Percentiles rank a stretch among this genome's conserved stretches.
Conservation (phyloP, 306 rosid species). For the Fragaria ananassa region DNA sequence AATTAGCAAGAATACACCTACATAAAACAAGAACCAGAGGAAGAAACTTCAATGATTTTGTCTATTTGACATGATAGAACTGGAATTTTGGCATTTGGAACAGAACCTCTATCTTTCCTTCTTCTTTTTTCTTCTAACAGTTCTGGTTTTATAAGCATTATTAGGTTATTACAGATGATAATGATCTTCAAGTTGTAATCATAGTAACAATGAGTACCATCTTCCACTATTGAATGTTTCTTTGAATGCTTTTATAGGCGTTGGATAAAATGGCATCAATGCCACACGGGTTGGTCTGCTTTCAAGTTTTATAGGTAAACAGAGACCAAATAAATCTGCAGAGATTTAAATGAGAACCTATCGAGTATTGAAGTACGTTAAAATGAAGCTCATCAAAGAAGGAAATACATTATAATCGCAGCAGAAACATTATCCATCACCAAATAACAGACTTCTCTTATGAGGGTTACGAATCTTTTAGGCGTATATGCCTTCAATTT, state of each 20-base stretch:
- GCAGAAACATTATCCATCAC: neutral
- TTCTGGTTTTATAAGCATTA: neutral
- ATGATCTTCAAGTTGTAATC: neutral
- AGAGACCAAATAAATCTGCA: neutral
- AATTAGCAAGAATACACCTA: neutral
- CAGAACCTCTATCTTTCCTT: neutral
- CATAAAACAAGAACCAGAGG: neutral
- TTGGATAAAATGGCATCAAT: conserved; percentile 1
- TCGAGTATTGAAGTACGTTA: neutral
- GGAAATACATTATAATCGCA: neutral
- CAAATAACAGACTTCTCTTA: neutral
- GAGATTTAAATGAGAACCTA: neutral
- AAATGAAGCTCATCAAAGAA: neutral
- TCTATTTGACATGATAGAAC: neutral
- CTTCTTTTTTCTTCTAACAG: neutral
- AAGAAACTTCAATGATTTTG: neutral
- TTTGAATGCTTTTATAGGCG: neutral
- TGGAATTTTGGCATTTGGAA: neutral
- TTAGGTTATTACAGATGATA: neutral
- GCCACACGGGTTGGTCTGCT: neutral
- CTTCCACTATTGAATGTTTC: neutral
- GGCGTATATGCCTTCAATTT: neutral
- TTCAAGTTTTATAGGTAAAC: neutral
- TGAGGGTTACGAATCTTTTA: neutral
- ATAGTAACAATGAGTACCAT: neutral